phyloP scores from a whole-genome alignment of 306 rosid genomes.

The Gynostemma pentaphyllum region DNA sequence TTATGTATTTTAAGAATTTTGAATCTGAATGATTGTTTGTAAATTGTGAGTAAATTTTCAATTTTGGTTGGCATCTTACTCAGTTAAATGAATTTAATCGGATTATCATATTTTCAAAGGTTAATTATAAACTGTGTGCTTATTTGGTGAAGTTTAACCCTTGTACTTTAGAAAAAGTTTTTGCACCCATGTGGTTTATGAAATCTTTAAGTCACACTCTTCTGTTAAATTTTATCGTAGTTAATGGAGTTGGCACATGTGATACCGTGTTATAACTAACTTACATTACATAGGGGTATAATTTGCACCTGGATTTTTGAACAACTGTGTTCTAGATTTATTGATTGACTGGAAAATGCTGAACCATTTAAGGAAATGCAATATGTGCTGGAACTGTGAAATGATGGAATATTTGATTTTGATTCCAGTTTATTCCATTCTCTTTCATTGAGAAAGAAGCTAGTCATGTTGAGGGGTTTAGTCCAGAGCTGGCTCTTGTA shows the following conservation, averaged over 20 bases:
- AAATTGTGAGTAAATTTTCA: not conserved
- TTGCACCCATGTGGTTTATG: too few relatives aligned
- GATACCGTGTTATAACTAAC: too few relatives aligned
- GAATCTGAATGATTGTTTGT: not conserved
- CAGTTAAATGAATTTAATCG: not conserved
- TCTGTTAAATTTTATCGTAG: too few relatives aligned
- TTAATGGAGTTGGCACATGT: not conserved
- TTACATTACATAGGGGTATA: too few relatives aligned
- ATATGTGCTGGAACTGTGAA: not conserved
- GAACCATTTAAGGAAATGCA: not conserved
- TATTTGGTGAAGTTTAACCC: too few relatives aligned
- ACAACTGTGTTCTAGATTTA: not conserved
- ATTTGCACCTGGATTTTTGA: not conserved
- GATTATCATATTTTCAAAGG: too few relatives aligned
- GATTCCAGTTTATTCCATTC: slow-evolving; percentile 82
- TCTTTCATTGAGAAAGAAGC: slow-evolving; percentile 97
- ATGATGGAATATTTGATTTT: not conserved
- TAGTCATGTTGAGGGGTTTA: slow-evolving; percentile 93
- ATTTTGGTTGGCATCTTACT: not conserved
- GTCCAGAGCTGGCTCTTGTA: slow-evolving; percentile 87
- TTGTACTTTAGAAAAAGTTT: too few relatives aligned
- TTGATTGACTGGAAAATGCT: not conserved
- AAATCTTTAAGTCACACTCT: too few relatives aligned
- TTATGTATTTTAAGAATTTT: not conserved
- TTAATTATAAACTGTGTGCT: too few relatives aligned